phyloP scores from a whole-genome alignment of 208 protist species.

The Wallacemonas rigidus region DNA sequence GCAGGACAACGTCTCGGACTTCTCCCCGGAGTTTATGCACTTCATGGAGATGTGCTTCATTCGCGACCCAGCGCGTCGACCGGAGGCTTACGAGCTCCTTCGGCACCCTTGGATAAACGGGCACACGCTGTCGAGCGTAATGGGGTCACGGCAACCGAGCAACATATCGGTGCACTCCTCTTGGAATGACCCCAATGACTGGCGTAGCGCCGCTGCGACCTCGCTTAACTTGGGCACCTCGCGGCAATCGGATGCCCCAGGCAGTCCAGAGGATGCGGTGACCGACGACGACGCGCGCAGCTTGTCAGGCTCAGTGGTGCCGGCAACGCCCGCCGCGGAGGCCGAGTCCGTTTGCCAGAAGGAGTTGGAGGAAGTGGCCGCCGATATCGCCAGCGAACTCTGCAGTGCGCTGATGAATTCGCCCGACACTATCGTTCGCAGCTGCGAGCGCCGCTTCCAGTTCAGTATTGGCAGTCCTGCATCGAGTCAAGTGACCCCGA shows the following conservation, averaged over 20 bases:
- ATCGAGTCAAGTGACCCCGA: conserved; percentile 4
- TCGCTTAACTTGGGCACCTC: not conserved
- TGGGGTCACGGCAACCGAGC: not conserved
- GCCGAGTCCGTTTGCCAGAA: conserved; percentile 72
- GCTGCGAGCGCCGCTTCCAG: conserved; percentile 8
- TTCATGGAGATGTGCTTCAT: conserved; percentile 89
- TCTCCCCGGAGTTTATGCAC: conserved; percentile 77
- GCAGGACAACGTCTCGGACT: conserved; percentile 50
- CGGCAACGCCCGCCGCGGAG: conserved; percentile 31
- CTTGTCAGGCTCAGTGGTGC: conserved; percentile 14
- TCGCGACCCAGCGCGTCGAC: conserved; percentile 62
- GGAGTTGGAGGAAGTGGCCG: conserved; percentile 75
- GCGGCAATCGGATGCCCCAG: conserved; percentile 4
- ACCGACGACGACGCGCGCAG: conserved; percentile 36
- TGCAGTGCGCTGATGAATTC: conserved; percentile 61
- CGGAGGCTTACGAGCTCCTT: conserved; percentile 75
- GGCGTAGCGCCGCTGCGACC: not conserved
- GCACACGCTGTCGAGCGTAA: conserved; percentile 18
- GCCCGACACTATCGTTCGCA: conserved; percentile 24
- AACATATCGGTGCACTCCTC: not conserved
- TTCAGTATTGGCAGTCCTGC: not conserved
- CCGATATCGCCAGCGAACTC: conserved; percentile 66
- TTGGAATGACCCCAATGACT: conserved; percentile 4
- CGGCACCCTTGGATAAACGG: conserved; percentile 84
- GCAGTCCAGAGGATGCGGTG: conserved; percentile 33